phyloP scores from a whole-genome alignment of 2,329 filamentous ascomycete species.

The Davidsoniella australis region DNA sequence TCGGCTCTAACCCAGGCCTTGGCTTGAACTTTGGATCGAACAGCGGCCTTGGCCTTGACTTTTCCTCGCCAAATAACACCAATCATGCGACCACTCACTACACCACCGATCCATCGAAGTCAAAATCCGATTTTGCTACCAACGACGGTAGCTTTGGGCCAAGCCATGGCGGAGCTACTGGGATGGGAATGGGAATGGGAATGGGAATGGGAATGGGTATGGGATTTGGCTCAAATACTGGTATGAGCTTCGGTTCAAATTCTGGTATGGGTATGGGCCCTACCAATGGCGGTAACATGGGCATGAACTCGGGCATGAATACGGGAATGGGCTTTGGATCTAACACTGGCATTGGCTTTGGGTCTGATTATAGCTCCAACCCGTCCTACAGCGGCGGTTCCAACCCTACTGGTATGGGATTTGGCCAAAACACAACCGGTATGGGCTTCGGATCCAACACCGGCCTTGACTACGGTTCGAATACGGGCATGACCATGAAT shows the following conservation, averaged over 20 bases:
- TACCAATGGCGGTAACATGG: too few species aligned
- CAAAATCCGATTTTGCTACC: neutral
- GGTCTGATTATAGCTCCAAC: neutral
- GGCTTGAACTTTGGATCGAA: neutral
- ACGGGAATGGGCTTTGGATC: slow-evolving; percentile 2
- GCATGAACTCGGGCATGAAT: neutral
- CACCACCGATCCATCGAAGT: neutral
- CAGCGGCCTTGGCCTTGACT: slow-evolving; percentile 1
- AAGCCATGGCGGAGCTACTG: neutral
- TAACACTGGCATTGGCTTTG: neutral
- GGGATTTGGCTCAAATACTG: neutral
- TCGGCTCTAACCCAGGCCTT: neutral
- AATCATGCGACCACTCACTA: neutral
- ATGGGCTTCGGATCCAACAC: slow-evolving; percentile 4
- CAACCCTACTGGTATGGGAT: neutral
- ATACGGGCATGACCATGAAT: neutral
- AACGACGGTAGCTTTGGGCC: neutral
- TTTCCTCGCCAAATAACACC: neutral
- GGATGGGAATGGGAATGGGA: neutral
- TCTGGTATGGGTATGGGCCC: neutral
- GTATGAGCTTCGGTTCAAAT: slow-evolving; percentile 1
- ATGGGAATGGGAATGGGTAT: neutral
- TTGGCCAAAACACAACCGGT: neutral
- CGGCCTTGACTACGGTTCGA: slow-evolving; percentile 3
- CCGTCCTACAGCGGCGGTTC: neutral